Conservation (phyloP, 805 yeast species). For the Saccharomyces kudriavzevii region DNA sequence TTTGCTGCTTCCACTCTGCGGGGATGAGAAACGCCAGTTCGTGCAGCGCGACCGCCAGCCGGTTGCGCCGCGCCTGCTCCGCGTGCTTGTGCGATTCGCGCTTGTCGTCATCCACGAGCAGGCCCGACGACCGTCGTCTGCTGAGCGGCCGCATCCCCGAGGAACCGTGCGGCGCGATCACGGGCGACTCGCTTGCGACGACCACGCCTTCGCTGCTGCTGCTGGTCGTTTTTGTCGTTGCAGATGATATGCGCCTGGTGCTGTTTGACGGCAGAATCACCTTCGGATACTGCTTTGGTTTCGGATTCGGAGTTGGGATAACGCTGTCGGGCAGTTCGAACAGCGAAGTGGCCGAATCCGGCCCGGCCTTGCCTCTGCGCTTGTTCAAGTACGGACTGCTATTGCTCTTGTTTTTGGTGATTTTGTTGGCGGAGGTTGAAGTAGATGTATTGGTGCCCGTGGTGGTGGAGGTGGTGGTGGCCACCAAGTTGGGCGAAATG, state of each 20-base stretch:
- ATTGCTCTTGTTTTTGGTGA: neutral
- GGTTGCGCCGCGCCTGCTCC: conserved; percentile 90
- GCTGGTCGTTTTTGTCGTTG: neutral
- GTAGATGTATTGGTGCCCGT: too few relatives aligned
- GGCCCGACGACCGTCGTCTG: neutral
- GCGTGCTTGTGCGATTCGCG: conserved; percentile 70
- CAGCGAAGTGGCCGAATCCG: neutral
- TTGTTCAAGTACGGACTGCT: neutral
- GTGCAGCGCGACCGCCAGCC: conserved; percentile 80
- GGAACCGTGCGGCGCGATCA: conserved; percentile 1
- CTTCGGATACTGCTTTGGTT: conserved; percentile 1
- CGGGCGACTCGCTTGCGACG: conserved; percentile 1
- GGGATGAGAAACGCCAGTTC: conserved; percentile 69
- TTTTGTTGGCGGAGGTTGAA: neutral
- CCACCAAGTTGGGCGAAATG: neutral
- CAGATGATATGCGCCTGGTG: neutral
- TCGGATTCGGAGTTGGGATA: neutral
- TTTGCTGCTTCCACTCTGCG: conserved; percentile 41
- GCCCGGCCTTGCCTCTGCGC: neutral
- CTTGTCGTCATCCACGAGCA: conserved; percentile 9
- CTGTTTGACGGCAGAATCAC: conserved; percentile 7
- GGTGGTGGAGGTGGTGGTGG: neutral
- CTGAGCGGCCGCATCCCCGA: conserved; percentile 2
- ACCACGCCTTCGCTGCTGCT: neutral
- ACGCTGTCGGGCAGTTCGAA: neutral